These are phyloP conservation scores for Lyophyllum shimeji DNA, from an alignment of 768 basidiomycete species.

Conservation along the genomic window DNA sequence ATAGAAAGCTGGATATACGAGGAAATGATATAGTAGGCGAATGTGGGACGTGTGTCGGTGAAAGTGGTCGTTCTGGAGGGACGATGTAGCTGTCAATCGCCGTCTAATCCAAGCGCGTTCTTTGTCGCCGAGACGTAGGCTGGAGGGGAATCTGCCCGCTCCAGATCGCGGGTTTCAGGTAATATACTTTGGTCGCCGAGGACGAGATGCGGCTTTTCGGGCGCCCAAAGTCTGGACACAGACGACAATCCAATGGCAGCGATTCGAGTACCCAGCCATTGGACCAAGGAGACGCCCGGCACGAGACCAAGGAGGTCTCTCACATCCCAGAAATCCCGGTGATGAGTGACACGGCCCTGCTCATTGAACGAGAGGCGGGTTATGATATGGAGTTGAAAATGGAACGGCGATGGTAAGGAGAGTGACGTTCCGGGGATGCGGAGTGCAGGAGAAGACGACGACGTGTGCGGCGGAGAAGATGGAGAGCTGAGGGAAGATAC, in stretches of 20 bases:
- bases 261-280: slow-evolving; percentile 69
- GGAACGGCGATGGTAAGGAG: slow-evolving; percentile 67
- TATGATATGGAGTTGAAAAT: slow-evolving; percentile 68
- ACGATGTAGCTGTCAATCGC: slow-evolving; percentile 8
- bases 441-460: slow-evolving; percentile 47
- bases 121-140: slow-evolving; percentile 15
- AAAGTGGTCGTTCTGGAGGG: slow-evolving; percentile 10
- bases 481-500: slow-evolving; percentile 30
- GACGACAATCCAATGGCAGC: slow-evolving; percentile 57
- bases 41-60: slow-evolving; percentile 7
- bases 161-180: slow-evolving; percentile 16
- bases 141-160: slow-evolving; percentile 15
- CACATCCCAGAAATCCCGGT: slow-evolving; percentile 81
- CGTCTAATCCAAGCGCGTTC: slow-evolving; percentile 23
- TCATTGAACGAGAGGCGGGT: slow-evolving; percentile 80
- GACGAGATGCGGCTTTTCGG: slow-evolving; percentile 8
- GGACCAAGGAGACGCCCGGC: slow-evolving; percentile 63
- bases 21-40: neutral
- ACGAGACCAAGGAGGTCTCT: slow-evolving; percentile 74
- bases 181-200: slow-evolving; percentile 9
- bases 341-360: slow-evolving; percentile 75
- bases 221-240: slow-evolving; percentile 33
- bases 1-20: neutral
- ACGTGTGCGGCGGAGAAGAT: slow-evolving; percentile 31
- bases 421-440: slow-evolving; percentile 59